Evolutionary conservation across 1,284 basidiomycete species (phyloP), one percentile per base, ranked within the genome.

Genomic region (Rhodotorula sp.): DNA sequence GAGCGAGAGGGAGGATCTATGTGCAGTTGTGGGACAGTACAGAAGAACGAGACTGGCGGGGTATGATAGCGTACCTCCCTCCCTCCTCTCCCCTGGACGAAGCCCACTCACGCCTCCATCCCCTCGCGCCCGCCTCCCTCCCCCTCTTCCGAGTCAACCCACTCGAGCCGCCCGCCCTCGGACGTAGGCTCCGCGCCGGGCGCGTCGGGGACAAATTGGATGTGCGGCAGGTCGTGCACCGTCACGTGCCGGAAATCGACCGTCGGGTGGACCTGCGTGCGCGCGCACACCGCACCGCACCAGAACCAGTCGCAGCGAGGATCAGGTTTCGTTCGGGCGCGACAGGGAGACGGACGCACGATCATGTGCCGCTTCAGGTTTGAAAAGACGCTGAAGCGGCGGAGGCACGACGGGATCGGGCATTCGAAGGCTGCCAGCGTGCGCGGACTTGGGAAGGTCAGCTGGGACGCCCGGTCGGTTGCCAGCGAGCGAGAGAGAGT

Each of bases 291-390:
- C n/a, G n/a, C n/a, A n/a, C n/a, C n/a, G n/a, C n/a, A n/a, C n/a
- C n/a, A n/a, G n/a, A n/a, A n/a, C n/a, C n/a, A n/a, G n/a, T n/a
- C n/a, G 37, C 27, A 29, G 41, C 5, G 60, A 32, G 21, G 48
- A 1, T n/a, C 29, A 25, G 32, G n/a, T 4, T 22, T 10, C 6
- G n/a, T 27, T n/a, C 1, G 25, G 19, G n/a, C 25, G 29, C 8
- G 32, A 44, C 36, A 22, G 32, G 34, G 29, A 27, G 21, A 32
- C 0, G 37, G 53, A 51, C 68, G 17, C 36, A 73, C 70, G 27
- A 71, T 55, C 75, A 76, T 74, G 67, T 76, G 75, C 2, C 75
- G 64, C 46, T 76, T 76, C 19, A 76, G 66, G 55, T 76, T 76
- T 6, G 53, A 59, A 54, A 75, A 74, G 32, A 76, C 72, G 1